Evolutionary conservation across 257 asterid species (phyloP), one percentile per base, ranked within the genome.

Genomic region (Solanum boliviense): DNA sequence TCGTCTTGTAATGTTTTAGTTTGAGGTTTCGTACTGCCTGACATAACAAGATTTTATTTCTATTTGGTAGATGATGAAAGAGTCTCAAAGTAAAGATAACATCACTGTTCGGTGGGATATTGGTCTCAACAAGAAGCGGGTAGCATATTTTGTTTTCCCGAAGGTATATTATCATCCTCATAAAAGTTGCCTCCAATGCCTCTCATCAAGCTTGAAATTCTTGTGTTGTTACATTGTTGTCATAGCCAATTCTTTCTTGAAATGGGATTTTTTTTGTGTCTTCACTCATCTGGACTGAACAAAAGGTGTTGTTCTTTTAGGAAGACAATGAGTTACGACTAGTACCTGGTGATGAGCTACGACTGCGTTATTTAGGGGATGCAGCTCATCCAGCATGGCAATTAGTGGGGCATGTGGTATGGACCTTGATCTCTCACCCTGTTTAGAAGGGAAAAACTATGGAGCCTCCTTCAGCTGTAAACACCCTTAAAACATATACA

Each of bases 281-380:
- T 81, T 81, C 41, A 18, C 85, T 46, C 41, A 81, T 48, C 85
- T 81, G 29, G 20, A 81, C 85, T 81, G 85, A 81, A 81, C 70
- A 81, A 48, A 82, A 38, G 8, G 74, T 90, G 79, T 89, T 32
- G 82, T 87, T 87, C 82, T 86, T 94, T 93, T 88, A 97, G 99
- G 99, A 97, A 95, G 99, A 97, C 87, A 96, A 97, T 90, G 99
- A 97, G 92, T 90, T 97, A 89, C 99, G 99, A 68, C 98, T 97
- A 91, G 99, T 97, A 70, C 99, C 99, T 90, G 99, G 99, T 83
- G 99, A 97, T 92, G 99, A 97, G 91, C 90, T 96, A 89, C 94
- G 98, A 72, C 92, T 97, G 87, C 98, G 98, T 89, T 94, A 97
- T 92, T 94, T 99, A 52, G 99, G 99, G 56, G 98, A 97, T 95